These are phyloP conservation scores for Dryas octopetala DNA, from an alignment of 306 rosid genomes.

Conservation along the genomic window DNA sequence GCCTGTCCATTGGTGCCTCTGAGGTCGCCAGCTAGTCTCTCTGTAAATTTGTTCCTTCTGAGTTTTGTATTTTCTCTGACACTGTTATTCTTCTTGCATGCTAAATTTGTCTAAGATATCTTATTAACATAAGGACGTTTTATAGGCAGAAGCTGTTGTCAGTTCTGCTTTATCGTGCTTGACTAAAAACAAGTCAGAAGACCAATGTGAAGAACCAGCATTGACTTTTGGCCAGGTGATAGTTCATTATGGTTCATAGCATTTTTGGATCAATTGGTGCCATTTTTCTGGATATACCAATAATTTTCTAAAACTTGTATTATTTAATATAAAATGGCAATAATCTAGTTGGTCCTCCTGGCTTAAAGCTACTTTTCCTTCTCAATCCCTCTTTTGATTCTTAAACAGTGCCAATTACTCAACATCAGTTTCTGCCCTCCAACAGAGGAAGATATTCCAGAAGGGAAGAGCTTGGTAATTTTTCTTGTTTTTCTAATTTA, in stretches of 20 bases:
- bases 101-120: background rate
- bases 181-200: constrained; percentile 41
- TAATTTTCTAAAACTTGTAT: background rate
- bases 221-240: constrained; percentile 60
- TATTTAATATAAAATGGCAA: background rate
- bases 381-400: constrained; percentile 12
- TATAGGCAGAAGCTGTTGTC: constrained; percentile 71
- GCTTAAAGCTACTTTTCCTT: constrained; percentile 8
- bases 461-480: constrained; percentile 73
- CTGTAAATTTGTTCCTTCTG: background rate
- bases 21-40: constrained; percentile 45
- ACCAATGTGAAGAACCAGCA: constrained; percentile 33
- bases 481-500: constrained; percentile 8
- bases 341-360: constrained; percentile 8
- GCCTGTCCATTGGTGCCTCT: constrained; percentile 69
- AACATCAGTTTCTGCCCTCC: constrained; percentile 93
- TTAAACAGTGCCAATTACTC: constrained; percentile 74
- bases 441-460: constrained; percentile 59
- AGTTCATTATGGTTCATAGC: constrained; percentile 4
- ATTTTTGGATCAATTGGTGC: constrained; percentile 1
- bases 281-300: constrained; percentile 3
- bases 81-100: constrained; percentile 5
- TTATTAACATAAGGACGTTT: constrained; percentile 14
- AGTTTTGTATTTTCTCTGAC: constrained; percentile 1
- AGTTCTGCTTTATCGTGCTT: constrained; percentile 72